A percentile compares a stretch with the other conserved stretches of the same genome.
These are phyloP conservation scores for Pezicula neosporulosa DNA, from an alignment of 2,329 filamentous ascomycete genomes.

Conservation along the genomic window DNA sequence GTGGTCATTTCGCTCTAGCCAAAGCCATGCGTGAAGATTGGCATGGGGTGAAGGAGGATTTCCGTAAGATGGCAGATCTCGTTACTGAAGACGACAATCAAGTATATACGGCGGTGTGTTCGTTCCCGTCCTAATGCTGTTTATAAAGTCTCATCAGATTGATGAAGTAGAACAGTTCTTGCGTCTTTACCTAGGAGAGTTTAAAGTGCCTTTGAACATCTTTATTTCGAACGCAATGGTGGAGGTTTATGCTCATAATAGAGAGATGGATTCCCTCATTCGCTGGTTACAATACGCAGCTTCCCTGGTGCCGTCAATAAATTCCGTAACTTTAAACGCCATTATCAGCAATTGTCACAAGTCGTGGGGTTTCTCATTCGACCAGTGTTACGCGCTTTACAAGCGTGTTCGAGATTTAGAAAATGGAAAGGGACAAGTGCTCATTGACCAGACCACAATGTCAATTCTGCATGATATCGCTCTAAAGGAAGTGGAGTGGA, in stretches of 20 bases:
- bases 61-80: slow-evolving; percentile 17
- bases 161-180: slow-evolving; percentile 25
- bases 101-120: slow-evolving; percentile 17
- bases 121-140: slow-evolving; percentile 25
- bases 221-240: slow-evolving; percentile 22
- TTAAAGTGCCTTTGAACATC: slow-evolving; percentile 15
- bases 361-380: slow-evolving; percentile 19
- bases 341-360: slow-evolving; percentile 22
- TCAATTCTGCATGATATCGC: slow-evolving; percentile 17
- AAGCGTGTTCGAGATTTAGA: slow-evolving; percentile 5
- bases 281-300: slow-evolving; percentile 24
- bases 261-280: slow-evolving; percentile 23
- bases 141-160: slow-evolving; percentile 20
- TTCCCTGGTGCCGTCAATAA: slow-evolving; percentile 11
- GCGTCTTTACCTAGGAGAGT: slow-evolving; percentile 14
- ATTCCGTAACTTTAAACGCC: slow-evolving; percentile 23
- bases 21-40: slow-evolving; percentile 26
- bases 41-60: slow-evolving; percentile 21
- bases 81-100: slow-evolving; percentile 4
- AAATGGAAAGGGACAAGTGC: not conserved
- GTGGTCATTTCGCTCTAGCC: slow-evolving; percentile 26
- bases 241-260: slow-evolving; percentile 18
- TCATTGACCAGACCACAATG: slow-evolving; percentile 15
- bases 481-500: slow-evolving; percentile 4
- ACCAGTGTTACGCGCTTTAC: slow-evolving; percentile 19